Base-by-base conservation (phyloP, 73 alveolate species). In the Symbiodinium natans region DNA sequence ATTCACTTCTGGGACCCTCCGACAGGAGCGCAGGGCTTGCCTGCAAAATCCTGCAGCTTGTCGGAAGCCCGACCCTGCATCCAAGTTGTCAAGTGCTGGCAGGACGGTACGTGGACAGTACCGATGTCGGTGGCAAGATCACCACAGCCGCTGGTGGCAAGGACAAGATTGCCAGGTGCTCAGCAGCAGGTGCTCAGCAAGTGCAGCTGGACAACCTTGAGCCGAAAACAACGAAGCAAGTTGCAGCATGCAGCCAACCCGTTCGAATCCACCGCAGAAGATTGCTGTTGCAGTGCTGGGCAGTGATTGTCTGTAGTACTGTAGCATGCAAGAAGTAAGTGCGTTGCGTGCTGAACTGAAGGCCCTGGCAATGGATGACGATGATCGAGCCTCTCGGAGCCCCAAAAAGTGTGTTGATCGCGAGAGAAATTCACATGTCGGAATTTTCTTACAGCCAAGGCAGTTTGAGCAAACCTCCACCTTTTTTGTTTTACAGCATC, bases 1-100 rank as follows among this genome's bases (percentile, higher is more conserved):
- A 90, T 90, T 85, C 97, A 90, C 88, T 90, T 90, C 97, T 90
- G 97, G 97, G 97, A 90, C 27, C 97, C 97, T 6, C 97, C 97
- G 42, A 90, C 97, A 90, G 97, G 97, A 90, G 97, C 41, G 13
- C 80, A 25, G 40, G 11, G 80, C 41, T 42, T 27, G 34, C 36
- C 11, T 7, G 41, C 40, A 23, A 39, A 2, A 10, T 48, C 17
- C 63, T 10, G 17, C 8, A 48, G 63, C 8, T 48, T 29, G 36
- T 29, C 86, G 21, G 29, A 34, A 33, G 29, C 13, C 6, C 42
- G 33, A 11, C 43, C 36, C 83, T 11, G 15, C 41, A 29, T n/a
- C n/a, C n/a, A n/a, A n/a, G 40, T 9, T 80, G 33, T 1, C 59
- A 6, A 9, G 59, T 9, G 13, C 59, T 68, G 40, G 75, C 80